Conservation (phyloP, 1,284 basidiomycete genomes). For the Trichosporon coremiiforme region DNA sequence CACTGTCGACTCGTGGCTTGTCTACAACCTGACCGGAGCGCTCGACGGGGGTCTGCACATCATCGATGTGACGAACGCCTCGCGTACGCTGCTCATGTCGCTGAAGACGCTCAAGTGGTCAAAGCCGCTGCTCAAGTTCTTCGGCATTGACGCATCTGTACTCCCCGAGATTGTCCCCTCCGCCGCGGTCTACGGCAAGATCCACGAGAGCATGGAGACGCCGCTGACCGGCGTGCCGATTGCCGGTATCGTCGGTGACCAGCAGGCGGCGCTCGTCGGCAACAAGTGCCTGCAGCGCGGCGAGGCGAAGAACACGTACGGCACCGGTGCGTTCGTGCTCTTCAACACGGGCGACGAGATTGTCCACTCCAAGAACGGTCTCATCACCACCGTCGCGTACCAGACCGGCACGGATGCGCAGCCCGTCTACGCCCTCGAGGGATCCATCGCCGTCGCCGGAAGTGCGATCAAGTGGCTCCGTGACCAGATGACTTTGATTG, state of each 20-base stretch:
- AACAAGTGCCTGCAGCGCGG: slow-evolving; percentile 87
- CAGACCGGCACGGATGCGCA: slow-evolving; percentile 72
- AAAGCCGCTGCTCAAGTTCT: slow-evolving; percentile 79
- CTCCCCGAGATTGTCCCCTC: slow-evolving; percentile 88
- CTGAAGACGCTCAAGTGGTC: slow-evolving; percentile 82
- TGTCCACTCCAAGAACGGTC: slow-evolving; percentile 79
- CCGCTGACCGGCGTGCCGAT: slow-evolving; percentile 78
- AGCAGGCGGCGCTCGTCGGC: slow-evolving; percentile 93
- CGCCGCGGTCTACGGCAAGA: slow-evolving; percentile 84
- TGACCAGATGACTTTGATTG: slow-evolving; percentile 83
- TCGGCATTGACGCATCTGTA: slow-evolving; percentile 73
- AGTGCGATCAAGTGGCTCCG: slow-evolving; percentile 94
- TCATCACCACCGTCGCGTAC: slow-evolving; percentile 91
- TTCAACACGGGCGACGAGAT: slow-evolving; percentile 86
- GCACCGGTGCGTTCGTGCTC: slow-evolving; percentile 92
- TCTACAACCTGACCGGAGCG: slow-evolving; percentile 80
- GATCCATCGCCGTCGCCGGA: slow-evolving; percentile 92
- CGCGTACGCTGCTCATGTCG: slow-evolving; percentile 90
- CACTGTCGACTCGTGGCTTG: slow-evolving; percentile 88
- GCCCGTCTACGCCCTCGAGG: slow-evolving; percentile 91
- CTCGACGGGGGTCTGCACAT: slow-evolving; percentile 72
- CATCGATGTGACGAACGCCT: slow-evolving; percentile 95
- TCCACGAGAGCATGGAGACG: slow-evolving; percentile 62
- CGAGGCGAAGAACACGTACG: slow-evolving; percentile 92
- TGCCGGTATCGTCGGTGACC: slow-evolving; percentile 91